Base-by-base conservation (phyloP, 106 monocot genomes). In the Allium sativum region DNA sequence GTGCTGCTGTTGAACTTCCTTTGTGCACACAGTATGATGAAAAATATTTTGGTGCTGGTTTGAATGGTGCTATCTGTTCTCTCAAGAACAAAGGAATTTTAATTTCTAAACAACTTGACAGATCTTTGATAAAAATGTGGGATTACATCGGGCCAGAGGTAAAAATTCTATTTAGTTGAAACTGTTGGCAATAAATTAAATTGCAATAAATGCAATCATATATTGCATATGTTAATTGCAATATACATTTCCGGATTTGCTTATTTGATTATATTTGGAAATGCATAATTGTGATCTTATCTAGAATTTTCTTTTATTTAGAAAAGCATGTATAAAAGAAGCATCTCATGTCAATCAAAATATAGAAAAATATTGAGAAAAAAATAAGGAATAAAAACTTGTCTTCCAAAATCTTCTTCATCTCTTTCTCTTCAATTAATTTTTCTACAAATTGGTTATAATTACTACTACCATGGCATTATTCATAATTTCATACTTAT, bases 1-100 rank as follows among this genome's bases (percentile, higher is more conserved):
- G 96, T 79, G 96, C 96, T 82, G 90, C 96, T 59, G 45, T 69
- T 42, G 96, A 96, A 73, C 76, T 80, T 55, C 90, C 96, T 66
- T 62, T 96, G 52, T 82, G 71, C 52, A 58, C 71, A 48, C 45
- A 71, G 48, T 77, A 84, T 78, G 96, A 96, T 80, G 84, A 91
- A 40, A 77, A 78, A 44, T 82, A 80, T 67, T 96, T 96, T 72
- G 79, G 87, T 58, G 48, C 79, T 73, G 53, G 75, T 65, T 59
- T 91, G 58, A 21, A 76, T 16, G 44, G 45, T 64, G 79, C 73
- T 52, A 71, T 91, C 18, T 19, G 31, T 17, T 56, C 53, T 59
- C 82, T 96, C 20, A 79, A 70, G 69, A 80, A 73, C 16, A 79
- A 80, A 74, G 96, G 96, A 40, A 63, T 57, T 67, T 63, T 95